These are phyloP conservation scores for Paraphoma sp. DNA, from an alignment of 2,329 filamentous ascomycete genomes.

Conservation along the genomic window DNA sequence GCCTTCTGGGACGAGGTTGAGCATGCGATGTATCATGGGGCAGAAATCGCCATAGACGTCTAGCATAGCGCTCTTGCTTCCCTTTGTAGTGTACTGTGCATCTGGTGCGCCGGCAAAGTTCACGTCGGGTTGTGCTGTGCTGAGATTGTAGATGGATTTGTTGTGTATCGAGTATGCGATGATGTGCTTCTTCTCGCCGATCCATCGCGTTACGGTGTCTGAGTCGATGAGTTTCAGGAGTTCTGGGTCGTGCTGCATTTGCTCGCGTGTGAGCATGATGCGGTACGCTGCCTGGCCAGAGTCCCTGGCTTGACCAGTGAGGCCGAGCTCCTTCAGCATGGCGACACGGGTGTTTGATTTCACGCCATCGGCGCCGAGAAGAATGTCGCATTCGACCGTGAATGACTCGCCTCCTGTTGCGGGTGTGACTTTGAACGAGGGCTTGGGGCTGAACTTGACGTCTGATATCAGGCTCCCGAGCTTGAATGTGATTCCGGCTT, in stretches of 20 bases:
- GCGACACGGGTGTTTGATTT: constrained; percentile 55
- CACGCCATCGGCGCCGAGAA: constrained; percentile 58
- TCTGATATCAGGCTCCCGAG: constrained; percentile 65
- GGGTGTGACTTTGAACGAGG: constrained; percentile 66
- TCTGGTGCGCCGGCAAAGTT: constrained; percentile 64
- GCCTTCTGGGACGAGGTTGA: constrained; percentile 67
- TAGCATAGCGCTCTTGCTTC: constrained; percentile 67
- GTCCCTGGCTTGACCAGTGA: constrained; percentile 65
- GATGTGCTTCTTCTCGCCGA: constrained; percentile 76
- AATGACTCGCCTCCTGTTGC: constrained; percentile 60
- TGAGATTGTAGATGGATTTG: constrained; percentile 72
- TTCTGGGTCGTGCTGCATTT: constrained; percentile 72
- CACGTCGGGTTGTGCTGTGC: constrained; percentile 66
- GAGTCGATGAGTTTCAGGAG: constrained; percentile 71
- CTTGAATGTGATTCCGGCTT: constrained; percentile 69
- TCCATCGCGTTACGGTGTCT: constrained; percentile 75
- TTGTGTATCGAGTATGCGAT: constrained; percentile 77
- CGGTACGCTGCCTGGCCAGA: constrained; percentile 81
- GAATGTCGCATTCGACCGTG: constrained; percentile 57
- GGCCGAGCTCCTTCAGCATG: constrained; percentile 62
- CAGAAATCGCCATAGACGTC: constrained; percentile 66
- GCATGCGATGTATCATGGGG: constrained; percentile 65
- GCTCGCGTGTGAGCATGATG: constrained; percentile 74
- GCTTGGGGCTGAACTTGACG: constrained; percentile 64
- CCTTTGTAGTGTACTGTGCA: constrained; percentile 69